A percentile compares a stretch with the other conserved stretches of the same genome.
phyloP scores from a whole-genome alignment of 768 basidiomycete genomes.

The Lyophyllum atratum region DNA sequence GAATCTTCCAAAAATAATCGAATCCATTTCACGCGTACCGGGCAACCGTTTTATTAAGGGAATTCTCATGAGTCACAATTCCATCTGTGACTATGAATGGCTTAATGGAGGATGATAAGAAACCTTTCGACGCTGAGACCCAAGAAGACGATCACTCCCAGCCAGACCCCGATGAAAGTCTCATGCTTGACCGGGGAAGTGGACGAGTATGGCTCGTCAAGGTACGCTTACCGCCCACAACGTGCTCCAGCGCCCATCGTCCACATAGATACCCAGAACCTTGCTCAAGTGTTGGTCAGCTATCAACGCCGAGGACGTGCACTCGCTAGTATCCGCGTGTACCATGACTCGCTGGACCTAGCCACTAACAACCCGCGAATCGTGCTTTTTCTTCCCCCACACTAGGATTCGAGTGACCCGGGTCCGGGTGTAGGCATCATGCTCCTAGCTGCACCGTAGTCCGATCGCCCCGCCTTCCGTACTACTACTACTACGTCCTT shows the following conservation, averaged over 20 bases:
- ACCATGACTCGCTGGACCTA: slow-evolving; percentile 47
- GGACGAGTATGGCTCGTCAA: slow-evolving; percentile 89
- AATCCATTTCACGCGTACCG: too few species aligned
- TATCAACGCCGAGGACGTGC: slow-evolving; percentile 70
- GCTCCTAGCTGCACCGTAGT: too few species aligned
- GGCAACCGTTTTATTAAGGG: too few species aligned
- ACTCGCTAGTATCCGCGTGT: slow-evolving; percentile 87
- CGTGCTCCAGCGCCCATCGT: background rate
- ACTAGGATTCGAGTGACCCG: slow-evolving; percentile 43
- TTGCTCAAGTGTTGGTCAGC: slow-evolving; percentile 86
- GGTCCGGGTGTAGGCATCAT: too few species aligned
- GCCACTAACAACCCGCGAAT: slow-evolving; percentile 58
- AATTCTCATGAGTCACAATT: too few species aligned
- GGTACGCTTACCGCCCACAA: slow-evolving; percentile 49
- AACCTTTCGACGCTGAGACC: slow-evolving; percentile 62
- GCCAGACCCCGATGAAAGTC: slow-evolving; percentile 79
- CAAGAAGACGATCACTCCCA: slow-evolving; percentile 54
- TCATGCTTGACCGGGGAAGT: slow-evolving; percentile 76
- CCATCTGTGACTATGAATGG: too few species aligned
- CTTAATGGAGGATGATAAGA: slow-evolving; percentile 84
- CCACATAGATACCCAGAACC: slow-evolving; percentile 75
- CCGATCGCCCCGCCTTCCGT: slow-evolving; percentile 40
- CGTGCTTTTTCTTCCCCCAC: slow-evolving; percentile 65
- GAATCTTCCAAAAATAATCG: too few species aligned
- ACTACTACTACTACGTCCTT: slow-evolving; percentile 33